phyloP scores from a whole-genome alignment of 192 early-diverging fungal species.

The Funneliformis geosporum region DNA sequence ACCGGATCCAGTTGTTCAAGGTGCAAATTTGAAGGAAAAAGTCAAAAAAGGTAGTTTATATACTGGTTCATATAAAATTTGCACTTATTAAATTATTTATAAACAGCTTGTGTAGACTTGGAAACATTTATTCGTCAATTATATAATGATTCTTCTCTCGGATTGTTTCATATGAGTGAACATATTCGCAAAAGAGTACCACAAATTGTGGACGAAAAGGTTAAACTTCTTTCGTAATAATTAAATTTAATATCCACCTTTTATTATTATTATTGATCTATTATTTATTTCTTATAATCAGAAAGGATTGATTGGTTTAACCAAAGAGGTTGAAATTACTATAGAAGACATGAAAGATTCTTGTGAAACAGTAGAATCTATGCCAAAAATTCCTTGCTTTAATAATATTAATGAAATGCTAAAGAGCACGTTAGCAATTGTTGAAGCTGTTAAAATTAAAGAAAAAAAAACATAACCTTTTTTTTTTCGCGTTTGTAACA shows the following conservation, averaged over 20 bases:
- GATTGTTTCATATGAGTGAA: constrained; percentile 33
- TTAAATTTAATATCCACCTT: neutral
- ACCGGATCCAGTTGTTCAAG: neutral
- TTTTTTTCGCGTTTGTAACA: too few relatives aligned
- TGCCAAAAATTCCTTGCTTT: neutral
- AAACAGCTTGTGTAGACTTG: constrained; percentile 9
- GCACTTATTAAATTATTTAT: neutral
- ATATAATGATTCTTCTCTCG: constrained; percentile 30
- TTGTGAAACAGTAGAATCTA: neutral
- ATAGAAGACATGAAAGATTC: constrained; percentile 25
- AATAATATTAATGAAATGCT: constrained; percentile 20
- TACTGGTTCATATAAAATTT: neutral
- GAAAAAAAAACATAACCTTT: too few relatives aligned
- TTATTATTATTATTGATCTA: neutral
- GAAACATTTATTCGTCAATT: constrained; percentile 12
- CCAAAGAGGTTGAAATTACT: constrained; percentile 13
- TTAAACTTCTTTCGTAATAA: constrained; percentile 1
- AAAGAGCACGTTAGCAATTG: constrained; percentile 20
- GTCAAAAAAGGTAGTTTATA: neutral
- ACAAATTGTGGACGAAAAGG: constrained; percentile 33
- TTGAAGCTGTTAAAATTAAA: too few relatives aligned
- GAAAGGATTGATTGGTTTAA: constrained; percentile 7
- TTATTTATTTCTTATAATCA: neutral
- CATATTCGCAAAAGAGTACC: constrained; percentile 33
- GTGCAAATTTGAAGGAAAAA: neutral